Evolutionary conservation across 1,284 basidiomycete species (phyloP).

Genomic region (Boletus austroedulis): DNA sequence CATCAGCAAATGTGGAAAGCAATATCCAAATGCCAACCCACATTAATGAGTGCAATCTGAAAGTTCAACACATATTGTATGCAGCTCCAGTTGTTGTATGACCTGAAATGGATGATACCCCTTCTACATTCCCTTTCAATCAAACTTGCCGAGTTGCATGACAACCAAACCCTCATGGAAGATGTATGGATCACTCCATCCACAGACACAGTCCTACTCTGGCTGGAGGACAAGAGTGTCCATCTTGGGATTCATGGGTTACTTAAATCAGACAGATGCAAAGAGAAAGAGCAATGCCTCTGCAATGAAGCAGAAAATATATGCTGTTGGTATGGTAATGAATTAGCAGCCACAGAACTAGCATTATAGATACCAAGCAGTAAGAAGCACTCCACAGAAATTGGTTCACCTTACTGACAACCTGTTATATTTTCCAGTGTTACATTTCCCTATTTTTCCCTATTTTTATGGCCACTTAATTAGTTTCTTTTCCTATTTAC

Average conservation of each 20-base stretch:
- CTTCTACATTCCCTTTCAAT: slow-evolving; percentile 34
- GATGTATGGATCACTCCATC: background rate
- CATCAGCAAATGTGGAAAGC: slow-evolving; percentile 28
- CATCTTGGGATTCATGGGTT: background rate
- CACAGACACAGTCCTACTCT: too few species aligned
- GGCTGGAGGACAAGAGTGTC: background rate
- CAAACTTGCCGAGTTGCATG: slow-evolving; percentile 29
- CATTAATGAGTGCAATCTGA: slow-evolving; percentile 19
- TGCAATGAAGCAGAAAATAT: background rate
- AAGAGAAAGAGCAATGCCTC: background rate
- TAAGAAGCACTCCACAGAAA: background rate
- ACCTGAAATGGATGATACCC: slow-evolving; percentile 31
- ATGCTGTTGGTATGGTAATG: background rate
- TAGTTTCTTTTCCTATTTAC: too few species aligned
- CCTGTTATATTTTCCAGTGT: too few species aligned
- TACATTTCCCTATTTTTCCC: too few species aligned
- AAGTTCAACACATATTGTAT: slow-evolving; percentile 35
- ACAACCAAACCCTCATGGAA: slow-evolving; percentile 16
- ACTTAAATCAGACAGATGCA: background rate
- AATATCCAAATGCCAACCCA: slow-evolving; percentile 33
- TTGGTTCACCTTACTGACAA: background rate
- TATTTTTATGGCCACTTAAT: too few species aligned
- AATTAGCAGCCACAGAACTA: background rate
- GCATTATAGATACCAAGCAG: background rate
- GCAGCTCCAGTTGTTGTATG: slow-evolving; percentile 23